Evolutionary conservation across 176 grass and related monocot species (phyloP).

Genomic region (Pharus latifolius): DNA sequence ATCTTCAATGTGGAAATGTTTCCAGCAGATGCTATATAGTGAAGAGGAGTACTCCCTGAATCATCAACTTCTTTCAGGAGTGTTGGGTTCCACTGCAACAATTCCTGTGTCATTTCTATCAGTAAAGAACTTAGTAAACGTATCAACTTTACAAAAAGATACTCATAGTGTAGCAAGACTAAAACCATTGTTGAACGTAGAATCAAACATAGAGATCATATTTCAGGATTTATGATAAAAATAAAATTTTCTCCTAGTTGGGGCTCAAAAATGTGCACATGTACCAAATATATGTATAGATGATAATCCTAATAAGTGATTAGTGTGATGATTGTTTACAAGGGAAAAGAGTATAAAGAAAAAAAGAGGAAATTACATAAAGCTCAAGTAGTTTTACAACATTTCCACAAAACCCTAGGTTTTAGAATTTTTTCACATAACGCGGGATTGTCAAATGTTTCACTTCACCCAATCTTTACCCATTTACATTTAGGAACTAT

Average conservation of each 20-base stretch:
- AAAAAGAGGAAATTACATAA: no score
- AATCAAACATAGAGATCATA: background rate
- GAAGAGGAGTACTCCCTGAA: conserved; percentile 49
- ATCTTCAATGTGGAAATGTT: conserved; percentile 26
- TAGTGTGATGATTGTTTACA: background rate
- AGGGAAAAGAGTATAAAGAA: background rate
- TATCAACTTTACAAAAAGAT: background rate
- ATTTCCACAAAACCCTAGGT: no score
- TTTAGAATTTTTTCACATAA: no score
- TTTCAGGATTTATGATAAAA: background rate
- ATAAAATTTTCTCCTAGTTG: background rate
- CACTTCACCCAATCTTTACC: no score
- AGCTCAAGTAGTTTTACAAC: no score
- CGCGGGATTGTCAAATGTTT: no score
- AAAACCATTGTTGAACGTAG: background rate
- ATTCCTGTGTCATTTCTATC: conserved; percentile 47
- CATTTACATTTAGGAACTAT: no score
- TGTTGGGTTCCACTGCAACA: conserved; percentile 34
- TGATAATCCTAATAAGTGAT: background rate
- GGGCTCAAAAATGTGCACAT: background rate
- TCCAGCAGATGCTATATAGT: conserved; percentile 54
- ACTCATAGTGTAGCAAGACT: background rate
- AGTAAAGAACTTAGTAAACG: conserved; percentile 28
- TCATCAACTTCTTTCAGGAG: conserved; percentile 39
- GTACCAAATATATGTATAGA: background rate